A percentile compares a stretch with the other conserved stretches of the same genome.
These are phyloP conservation scores for Dryas integrifolia DNA, from an alignment of 331 rosid genomes.

Conservation along the genomic window DNA sequence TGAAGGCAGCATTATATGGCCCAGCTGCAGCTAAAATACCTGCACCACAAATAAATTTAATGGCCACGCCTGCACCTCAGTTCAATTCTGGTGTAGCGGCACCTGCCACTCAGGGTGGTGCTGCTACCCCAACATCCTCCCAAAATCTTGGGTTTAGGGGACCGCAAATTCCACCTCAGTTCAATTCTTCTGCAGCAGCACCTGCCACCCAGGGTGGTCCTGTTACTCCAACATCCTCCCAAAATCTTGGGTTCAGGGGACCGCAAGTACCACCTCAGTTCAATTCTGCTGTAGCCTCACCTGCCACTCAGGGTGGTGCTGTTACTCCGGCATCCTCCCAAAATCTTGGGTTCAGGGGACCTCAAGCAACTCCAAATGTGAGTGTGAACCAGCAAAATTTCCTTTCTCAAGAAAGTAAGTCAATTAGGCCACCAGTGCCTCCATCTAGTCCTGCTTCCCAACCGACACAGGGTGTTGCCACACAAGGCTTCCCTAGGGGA, in stretches of 20 bases:
- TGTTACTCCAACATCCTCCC: conserved; percentile 47
- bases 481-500: conserved; percentile 51
- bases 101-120: conserved; percentile 36
- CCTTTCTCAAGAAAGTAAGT: conserved; percentile 40
- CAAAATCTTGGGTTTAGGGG: conserved; percentile 53
- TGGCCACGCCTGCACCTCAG: conserved; percentile 48
- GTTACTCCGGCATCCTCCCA: conserved; percentile 47
- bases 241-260: conserved; percentile 48
- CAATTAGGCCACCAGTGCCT: conserved; percentile 45
- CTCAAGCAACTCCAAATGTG: conserved; percentile 40
- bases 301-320: conserved; percentile 39
- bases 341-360: conserved; percentile 47
- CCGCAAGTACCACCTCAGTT: conserved; percentile 42
- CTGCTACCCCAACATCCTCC: conserved; percentile 42
- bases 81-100: conserved; percentile 40
- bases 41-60: conserved; percentile 76
- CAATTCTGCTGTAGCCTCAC: conserved; percentile 40
- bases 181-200: conserved; percentile 40
- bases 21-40: conserved; percentile 95
- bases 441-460: conserved; percentile 43
- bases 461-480: conserved; percentile 33
- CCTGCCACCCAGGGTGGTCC: conserved; percentile 39
- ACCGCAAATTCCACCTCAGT: conserved; percentile 41
- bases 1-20: conserved; percentile 88
- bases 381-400: conserved; percentile 38